Evolutionary conservation across 192 early-diverging fungal species (phyloP), one percentile per base, ranked within the genome.

Genomic region (Cladochytrium replicatum): DNA sequence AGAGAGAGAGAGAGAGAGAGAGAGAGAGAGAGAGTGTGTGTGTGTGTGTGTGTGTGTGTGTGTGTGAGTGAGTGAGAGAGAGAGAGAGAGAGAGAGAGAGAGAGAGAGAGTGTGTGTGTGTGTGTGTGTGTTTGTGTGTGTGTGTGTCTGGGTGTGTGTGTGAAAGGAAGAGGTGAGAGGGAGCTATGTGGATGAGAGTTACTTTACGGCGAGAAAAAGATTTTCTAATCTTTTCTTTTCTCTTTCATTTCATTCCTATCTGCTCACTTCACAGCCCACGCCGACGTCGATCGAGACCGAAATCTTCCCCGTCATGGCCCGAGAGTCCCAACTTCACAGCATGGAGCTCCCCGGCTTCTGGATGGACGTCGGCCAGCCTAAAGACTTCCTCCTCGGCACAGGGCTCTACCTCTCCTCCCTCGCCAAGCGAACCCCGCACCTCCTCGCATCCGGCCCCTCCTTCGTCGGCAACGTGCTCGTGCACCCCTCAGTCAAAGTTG

Each of bases 301-400:
- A 58, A 75, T 94, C 8, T 99, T 99, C 81, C 96, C 96, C 21
- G 46, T 50, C 46, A 94, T 99, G 83, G 93, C 93, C 7, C 46
- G 58, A 4, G 96, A 92, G 56, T 48, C 52, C 24, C 78, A 93
- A 67, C 79, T 99, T 41, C 90, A 96, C 75, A 79, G 87, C 19
- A 93, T 93, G 61, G 87, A 89, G 27, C 77, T 99, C 41, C 84
- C 88, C 32, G 92, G 92, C 53, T 97, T 87, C 80, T 99, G 96
- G 96, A 92, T 92, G 83, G 96, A 99, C 64, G 93, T 99, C 49
- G 96, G 96, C 29, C 96, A 99, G 66, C 96, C 96, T 45, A 94
- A 93, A 67, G 96, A 99, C 66, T 99, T 84, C 64, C 73, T 99
- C 59, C 91, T 84, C 2, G 96, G 96, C 22, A 90, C 89, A 21